These are phyloP conservation scores for Linum trigynum DNA, from an alignment of 345 rosid species.

Conservation along the genomic window DNA sequence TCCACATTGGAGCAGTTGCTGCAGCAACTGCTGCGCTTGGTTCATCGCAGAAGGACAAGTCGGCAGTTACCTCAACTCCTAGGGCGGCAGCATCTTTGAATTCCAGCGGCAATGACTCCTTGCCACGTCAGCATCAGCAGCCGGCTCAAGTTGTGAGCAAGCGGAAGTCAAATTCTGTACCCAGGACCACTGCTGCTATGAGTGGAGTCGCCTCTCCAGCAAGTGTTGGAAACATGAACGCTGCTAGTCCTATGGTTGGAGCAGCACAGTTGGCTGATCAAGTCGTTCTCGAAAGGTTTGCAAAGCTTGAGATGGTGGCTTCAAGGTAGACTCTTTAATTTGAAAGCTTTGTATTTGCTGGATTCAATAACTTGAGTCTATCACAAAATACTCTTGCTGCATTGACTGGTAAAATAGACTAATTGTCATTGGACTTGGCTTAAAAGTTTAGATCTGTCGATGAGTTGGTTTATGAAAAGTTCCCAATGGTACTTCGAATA, in stretches of 20 bases:
- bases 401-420: too few relatives aligned
- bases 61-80: constrained; percentile 48
- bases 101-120: constrained; percentile 72
- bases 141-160: constrained; percentile 43
- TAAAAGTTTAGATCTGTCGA: too few relatives aligned
- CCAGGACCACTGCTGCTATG: constrained; percentile 50
- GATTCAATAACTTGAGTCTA: too few relatives aligned
- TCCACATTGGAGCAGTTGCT: constrained; percentile 63
- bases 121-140: constrained; percentile 58
- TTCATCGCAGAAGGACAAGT: constrained; percentile 61
- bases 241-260: constrained; percentile 76
- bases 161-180: constrained; percentile 68
- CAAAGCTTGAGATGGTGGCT: constrained; percentile 66
- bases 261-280: constrained; percentile 61
- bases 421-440: too few relatives aligned
- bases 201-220: constrained; percentile 90
- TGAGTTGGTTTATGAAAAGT: too few relatives aligned
- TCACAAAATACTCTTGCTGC: too few relatives aligned
- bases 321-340: constrained; percentile 37
- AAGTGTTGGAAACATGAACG: constrained; percentile 73
- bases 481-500: too few relatives aligned
- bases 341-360: too few relatives aligned
- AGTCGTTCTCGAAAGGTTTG: constrained; percentile 60
- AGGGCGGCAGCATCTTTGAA: constrained; percentile 60
- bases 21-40: constrained; percentile 30